phyloP scores from a whole-genome alignment of 2,329 filamentous ascomycete genomes.

The Talaromyces sp. region DNA sequence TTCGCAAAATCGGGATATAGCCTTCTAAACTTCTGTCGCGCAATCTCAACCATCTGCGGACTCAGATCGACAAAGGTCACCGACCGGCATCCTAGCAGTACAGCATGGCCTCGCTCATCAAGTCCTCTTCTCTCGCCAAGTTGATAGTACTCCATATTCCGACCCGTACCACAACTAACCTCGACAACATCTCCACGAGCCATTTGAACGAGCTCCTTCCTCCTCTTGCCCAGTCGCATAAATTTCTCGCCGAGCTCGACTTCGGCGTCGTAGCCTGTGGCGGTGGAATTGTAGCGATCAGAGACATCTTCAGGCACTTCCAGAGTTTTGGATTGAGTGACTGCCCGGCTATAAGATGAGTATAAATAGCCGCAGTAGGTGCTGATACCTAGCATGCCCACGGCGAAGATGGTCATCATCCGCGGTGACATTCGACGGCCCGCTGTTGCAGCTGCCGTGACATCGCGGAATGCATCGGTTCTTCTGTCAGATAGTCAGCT shows the following conservation, averaged over 20 bases:
- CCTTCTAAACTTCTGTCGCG: constrained; percentile 44
- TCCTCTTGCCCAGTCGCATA: constrained; percentile 43
- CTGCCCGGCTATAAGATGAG: constrained; percentile 41
- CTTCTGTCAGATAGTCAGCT: constrained; percentile 1
- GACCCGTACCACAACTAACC: constrained; percentile 52
- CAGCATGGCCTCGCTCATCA: constrained; percentile 32
- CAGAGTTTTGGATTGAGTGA: constrained; percentile 33
- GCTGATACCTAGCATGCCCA: constrained; percentile 43
- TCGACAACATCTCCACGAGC: constrained; percentile 51
- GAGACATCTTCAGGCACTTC: constrained; percentile 45
- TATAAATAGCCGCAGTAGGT: constrained; percentile 47
- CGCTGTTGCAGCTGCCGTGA: not conserved
- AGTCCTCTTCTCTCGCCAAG: constrained; percentile 37
- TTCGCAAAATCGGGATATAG: constrained; percentile 34
- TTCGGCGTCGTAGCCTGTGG: constrained; percentile 46
- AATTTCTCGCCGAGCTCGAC: constrained; percentile 46
- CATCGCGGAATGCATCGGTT: constrained; percentile 7
- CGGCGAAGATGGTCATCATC: constrained; percentile 38
- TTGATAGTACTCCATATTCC: constrained; percentile 49
- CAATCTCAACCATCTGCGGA: constrained; percentile 48
- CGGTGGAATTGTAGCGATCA: constrained; percentile 47
- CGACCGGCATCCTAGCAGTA: constrained; percentile 39
- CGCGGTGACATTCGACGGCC: constrained; percentile 29
- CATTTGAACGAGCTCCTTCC: constrained; percentile 42
- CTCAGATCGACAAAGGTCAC: constrained; percentile 52